Evolutionary conservation across 2,329 filamentous ascomycete genomes (phyloP).

Genomic region (Aureobasidium sp.): DNA sequence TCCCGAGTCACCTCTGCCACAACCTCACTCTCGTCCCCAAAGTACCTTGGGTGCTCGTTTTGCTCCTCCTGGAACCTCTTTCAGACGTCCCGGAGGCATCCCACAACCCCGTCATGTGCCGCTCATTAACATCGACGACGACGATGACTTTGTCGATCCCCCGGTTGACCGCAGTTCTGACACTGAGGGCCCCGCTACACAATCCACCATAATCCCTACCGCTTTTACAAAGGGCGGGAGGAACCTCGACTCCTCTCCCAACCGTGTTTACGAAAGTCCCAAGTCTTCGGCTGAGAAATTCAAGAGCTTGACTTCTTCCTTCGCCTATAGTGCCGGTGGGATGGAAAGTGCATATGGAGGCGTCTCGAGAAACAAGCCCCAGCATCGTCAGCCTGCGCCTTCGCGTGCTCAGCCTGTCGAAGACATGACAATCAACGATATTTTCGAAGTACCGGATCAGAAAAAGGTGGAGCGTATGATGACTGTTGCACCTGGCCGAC

Average conservation of each 20-base stretch:
- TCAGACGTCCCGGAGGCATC: constrained; percentile 38
- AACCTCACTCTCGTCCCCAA: constrained; percentile 7
- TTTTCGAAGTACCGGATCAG: constrained; percentile 41
- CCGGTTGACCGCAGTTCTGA: constrained; percentile 21
- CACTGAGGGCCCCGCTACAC: constrained; percentile 29
- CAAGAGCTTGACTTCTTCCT: constrained; percentile 18
- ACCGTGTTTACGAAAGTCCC: constrained; percentile 22
- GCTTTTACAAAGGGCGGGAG: constrained; percentile 41
- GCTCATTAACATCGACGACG: constrained; percentile 16
- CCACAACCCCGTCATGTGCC: constrained; percentile 14
- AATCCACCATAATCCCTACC: constrained; percentile 53
- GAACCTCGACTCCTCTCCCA: constrained; percentile 24
- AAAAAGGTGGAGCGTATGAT: constrained; percentile 46
- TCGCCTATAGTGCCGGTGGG: constrained; percentile 26
- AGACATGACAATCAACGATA: constrained; percentile 40
- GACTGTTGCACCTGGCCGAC: constrained; percentile 38
- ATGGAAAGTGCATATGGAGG: constrained; percentile 35
- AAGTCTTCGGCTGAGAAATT: constrained; percentile 16
- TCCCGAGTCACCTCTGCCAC: constrained; percentile 29
- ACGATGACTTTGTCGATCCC: constrained; percentile 31
- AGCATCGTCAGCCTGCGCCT: constrained; percentile 26
- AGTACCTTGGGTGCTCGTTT: constrained; percentile 52
- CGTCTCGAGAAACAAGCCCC: constrained; percentile 16
- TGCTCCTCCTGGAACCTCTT: constrained; percentile 68
- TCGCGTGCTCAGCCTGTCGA: constrained; percentile 36